A percentile compares a stretch with the other conserved stretches of the same genome.
Conservation (phyloP, 805 yeast genomes). For the Wickerhamiella nectarea region DNA sequence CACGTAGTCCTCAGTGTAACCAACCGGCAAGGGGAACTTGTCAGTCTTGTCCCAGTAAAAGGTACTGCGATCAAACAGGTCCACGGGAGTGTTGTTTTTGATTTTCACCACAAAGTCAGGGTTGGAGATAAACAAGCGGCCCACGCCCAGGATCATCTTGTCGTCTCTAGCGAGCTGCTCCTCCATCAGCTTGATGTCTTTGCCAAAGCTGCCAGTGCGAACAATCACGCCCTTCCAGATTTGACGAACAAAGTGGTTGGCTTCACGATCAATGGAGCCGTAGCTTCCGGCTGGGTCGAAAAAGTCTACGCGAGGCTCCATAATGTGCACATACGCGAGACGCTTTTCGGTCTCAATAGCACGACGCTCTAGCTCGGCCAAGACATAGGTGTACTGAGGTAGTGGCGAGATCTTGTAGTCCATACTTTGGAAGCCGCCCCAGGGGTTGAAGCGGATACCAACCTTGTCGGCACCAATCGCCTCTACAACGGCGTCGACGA, state of each 20-base stretch:
- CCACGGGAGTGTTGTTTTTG: conserved; percentile 30
- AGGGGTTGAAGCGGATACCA: conserved; percentile 31
- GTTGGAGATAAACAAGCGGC: conserved; percentile 40
- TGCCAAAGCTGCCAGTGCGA: conserved; percentile 17
- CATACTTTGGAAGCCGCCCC: conserved; percentile 24
- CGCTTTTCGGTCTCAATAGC: conserved; percentile 26
- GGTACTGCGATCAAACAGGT: conserved; percentile 35
- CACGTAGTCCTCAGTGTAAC: conserved; percentile 24
- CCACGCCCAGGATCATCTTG: conserved; percentile 28
- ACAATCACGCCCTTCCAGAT: conserved; percentile 18
- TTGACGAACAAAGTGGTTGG: conserved; percentile 15
- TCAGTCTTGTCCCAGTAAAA: conserved; percentile 29
- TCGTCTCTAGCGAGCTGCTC: conserved; percentile 16
- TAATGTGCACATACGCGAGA: conserved; percentile 32
- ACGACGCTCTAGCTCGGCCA: conserved; percentile 31
- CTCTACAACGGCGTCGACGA: conserved; percentile 31
- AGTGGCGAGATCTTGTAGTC: conserved; percentile 23
- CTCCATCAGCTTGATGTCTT: conserved; percentile 11
- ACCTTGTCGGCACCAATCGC: conserved; percentile 27
- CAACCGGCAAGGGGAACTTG: conserved; percentile 20
- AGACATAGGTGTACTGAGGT: conserved; percentile 31
- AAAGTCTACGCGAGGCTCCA: conserved; percentile 34
- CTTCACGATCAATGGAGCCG: background rate
- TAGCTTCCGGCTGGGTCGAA: background rate
- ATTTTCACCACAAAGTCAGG: conserved; percentile 40